Base-by-base conservation (phyloP, 495 filamentous ascomycete genomes). In the Xylaria intraflava region DNA sequence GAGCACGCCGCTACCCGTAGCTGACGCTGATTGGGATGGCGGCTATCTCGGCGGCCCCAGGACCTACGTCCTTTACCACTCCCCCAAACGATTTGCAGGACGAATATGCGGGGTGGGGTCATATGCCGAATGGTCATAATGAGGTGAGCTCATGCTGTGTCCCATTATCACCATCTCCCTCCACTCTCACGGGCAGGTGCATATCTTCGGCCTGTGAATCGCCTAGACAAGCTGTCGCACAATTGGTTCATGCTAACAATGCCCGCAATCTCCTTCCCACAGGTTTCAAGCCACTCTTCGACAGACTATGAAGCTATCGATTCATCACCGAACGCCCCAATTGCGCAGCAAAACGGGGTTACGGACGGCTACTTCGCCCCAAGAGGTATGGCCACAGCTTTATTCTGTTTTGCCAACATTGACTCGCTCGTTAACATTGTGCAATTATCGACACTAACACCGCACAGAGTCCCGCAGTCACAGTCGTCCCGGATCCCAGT, bases 61-160 rank as follows among this genome's bases (percentile, higher is more conserved):
- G 69, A 53, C 66, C 69, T 51, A 61, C 74, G 26, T 70, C 78
- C 29, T 58, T 82, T 48, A 77, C n/a, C n/a, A n/a, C 74, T 47
- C 75, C 76, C 45, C 73, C 78, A 26, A 71, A 68, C 53, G 79
- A 73, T 59, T 74, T 73, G 17, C 76, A 81, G 53, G 77, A 72
- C 43, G 70, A 68, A 29, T 67, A 65, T 45, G 70, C 68, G 44
- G 60, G 73, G 49, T 84, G 81, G 81, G 75, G 76, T 53, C 73
- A 76, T 55, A 59, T 72, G 44, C 63, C 74, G 30, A 58, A 65
- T 16, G 48, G 60, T 20, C 60, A 68, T 36, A 49, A 66, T 59
- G 69, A 75, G 60, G 72, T 75, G 46, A 67, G 71, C 26, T 42
- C 12, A 4, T 16, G 14, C 23, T 30, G 3, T 38, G n/a, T 38